A percentile compares a stretch with the other conserved stretches of the same genome.
These are phyloP conservation scores for Solanum corneliomulleri DNA, from an alignment of 257 asterid species.

Conservation along the genomic window DNA sequence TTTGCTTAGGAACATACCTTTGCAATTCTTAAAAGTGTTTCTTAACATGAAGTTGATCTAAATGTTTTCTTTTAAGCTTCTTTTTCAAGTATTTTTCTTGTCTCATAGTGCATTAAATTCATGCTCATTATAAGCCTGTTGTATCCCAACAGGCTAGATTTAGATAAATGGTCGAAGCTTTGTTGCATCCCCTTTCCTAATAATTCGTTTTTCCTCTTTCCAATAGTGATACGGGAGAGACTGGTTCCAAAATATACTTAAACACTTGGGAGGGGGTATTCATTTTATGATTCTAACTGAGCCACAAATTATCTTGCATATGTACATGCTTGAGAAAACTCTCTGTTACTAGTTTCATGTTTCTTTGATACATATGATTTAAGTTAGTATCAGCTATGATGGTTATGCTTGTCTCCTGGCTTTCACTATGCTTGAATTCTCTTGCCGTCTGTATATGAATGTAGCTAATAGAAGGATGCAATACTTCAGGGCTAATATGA, in stretches of 20 bases:
- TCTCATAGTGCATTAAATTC: not conserved
- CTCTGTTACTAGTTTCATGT: not conserved
- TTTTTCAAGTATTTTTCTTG: not conserved
- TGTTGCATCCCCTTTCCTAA: not conserved
- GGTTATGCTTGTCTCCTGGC: not conserved
- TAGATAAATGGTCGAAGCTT: not conserved
- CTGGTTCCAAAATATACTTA: not conserved
- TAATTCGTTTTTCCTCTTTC: not conserved
- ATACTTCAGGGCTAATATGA: not conserved
- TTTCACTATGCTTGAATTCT: not conserved
- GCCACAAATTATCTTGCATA: not conserved
- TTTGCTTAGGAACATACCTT: not conserved
- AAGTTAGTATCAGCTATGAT: not conserved
- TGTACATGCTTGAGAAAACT: not conserved
- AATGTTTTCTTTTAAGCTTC: not conserved
- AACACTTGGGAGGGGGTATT: not conserved
- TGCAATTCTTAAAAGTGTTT: not conserved
- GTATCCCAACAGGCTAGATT: not conserved
- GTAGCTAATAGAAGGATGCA: not conserved
- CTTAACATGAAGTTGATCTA: not conserved
- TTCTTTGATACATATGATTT: not conserved
- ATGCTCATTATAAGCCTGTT: not conserved
- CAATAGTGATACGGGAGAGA: not conserved
- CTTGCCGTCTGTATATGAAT: not conserved
- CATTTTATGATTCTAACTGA: not conserved